These are phyloP conservation scores for Thalassiosira exigua DNA, from an alignment of 352 stramenopile species.

Conservation along the genomic window DNA sequence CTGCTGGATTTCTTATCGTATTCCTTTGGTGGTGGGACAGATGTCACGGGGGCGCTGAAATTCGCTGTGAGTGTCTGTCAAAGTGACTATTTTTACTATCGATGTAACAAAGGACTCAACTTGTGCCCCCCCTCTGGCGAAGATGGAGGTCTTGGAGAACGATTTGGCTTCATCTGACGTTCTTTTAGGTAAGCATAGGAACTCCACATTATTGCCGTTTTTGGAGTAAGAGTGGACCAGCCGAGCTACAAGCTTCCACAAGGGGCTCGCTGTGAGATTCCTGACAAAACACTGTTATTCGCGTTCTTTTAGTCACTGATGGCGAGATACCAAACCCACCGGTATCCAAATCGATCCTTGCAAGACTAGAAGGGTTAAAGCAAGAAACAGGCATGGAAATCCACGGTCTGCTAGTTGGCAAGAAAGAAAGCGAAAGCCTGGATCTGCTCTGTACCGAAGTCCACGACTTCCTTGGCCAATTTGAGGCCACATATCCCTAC, in stretches of 20 bases:
- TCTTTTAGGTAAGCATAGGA: too few species aligned
- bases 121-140: background rate
- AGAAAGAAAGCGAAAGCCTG: constrained; percentile 69
- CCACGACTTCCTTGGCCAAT: constrained; percentile 73
- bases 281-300: too few species aligned
- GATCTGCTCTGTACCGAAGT: constrained; percentile 67
- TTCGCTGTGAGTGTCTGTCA: constrained; percentile 49
- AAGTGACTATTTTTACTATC: too few species aligned
- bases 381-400: constrained; percentile 66
- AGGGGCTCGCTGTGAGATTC: too few species aligned
- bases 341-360: constrained; percentile 63
- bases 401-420: constrained; percentile 74
- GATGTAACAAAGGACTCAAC: too few species aligned
- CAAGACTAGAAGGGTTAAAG: constrained; percentile 61
- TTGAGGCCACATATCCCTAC: constrained; percentile 38
- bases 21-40: constrained; percentile 78
- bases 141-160: constrained; percentile 42
- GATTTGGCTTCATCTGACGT: constrained; percentile 77
- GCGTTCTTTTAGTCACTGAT: constrained; percentile 75
- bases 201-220: too few species aligned
- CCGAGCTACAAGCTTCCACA: too few species aligned
- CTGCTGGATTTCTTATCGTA: constrained; percentile 78
- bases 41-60: constrained; percentile 76
- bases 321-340: constrained; percentile 80
- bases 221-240: too few species aligned